Evolutionary conservation across 192 early-diverging fungal species (phyloP), one percentile per base, ranked within the genome.

Genomic region (Backusella australiensis): DNA sequence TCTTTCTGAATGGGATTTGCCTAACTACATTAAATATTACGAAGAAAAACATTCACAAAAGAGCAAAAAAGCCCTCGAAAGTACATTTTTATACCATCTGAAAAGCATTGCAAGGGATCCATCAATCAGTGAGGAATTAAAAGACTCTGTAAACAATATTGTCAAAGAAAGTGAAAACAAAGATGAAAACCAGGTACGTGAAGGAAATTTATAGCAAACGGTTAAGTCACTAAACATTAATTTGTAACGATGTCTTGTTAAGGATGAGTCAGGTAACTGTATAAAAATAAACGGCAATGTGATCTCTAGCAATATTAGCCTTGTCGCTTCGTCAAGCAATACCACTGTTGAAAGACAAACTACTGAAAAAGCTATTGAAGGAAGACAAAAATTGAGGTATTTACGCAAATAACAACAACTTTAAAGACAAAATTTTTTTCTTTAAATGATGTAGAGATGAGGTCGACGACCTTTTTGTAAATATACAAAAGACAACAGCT

Each of bases 131-230:
- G 52, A 53, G 52, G 52, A 53, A 23, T 53, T 53, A 53, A 53
- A 53, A 53, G 52, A 53, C 52, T 53, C 52, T 53, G 52, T 53
- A 53, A 53, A 23, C 52, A 53, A 53, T 21, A 53, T 53, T 21
- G 52, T 53, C 52, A 53, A 53, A 53, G 52, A 53, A 53, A 53
- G 52, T 52, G 52, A 53, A 53, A 53, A 53, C 52, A 53, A 53
- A 53, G 52, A 53, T 53, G 52, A 53, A 53, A 53, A 53, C 21
- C 52, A 53, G 52, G 52, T 23, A 53, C 52, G 52, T 53, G 52
- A 53, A 53, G n/a, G 52, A 53, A 53, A 53, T 53, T 53, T 53
- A 53, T 53, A 53, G n/a, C 52, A 53, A 53, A 53, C 52, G 52
- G 52, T 53, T 53, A 23, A 53, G 52, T 23, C 52, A 53, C 52